phyloP scores from a whole-genome alignment of 208 protist species.

The Trypanosomatidae sp. region DNA sequence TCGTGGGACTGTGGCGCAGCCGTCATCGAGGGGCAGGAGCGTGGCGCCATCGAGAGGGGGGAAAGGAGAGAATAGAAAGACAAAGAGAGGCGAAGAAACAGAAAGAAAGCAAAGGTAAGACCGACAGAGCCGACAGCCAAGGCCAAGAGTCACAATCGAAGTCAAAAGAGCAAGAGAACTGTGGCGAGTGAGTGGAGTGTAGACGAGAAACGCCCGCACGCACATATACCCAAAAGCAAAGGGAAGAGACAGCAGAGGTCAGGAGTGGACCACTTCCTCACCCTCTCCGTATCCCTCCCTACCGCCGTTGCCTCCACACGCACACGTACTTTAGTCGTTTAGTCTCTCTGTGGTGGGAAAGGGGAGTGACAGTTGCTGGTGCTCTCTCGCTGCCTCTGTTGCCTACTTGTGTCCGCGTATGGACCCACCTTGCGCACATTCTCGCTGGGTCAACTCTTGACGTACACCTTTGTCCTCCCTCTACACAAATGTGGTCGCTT shows the following conservation, averaged over 20 bases:
- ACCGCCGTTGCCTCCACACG: neutral
- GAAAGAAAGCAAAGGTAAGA: conserved; percentile 5
- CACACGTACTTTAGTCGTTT: neutral
- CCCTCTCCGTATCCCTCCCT: neutral
- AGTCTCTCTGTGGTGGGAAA: neutral
- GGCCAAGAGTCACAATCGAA: conserved; percentile 1
- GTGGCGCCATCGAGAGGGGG: neutral
- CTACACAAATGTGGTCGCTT: neutral
- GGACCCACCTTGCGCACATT: neutral
- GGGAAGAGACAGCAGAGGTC: neutral
- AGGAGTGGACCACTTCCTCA: neutral
- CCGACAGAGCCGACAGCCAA: conserved; percentile 1
- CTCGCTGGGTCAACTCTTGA: neutral
- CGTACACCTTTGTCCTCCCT: neutral
- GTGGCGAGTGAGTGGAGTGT: neutral
- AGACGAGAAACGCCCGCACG: neutral
- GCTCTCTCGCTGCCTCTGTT: no score
- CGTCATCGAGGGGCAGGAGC: neutral
- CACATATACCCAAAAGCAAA: neutral
- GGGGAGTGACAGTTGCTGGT: neutral
- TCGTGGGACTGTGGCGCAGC: neutral
- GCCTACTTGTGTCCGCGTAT: neutral
- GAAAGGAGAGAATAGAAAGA: conserved; percentile 5
- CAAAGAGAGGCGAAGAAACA: conserved; percentile 11
- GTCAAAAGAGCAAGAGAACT: neutral